These are phyloP conservation scores for Mediolabrus comicus DNA, from an alignment of 108 stramenopile species.

Conservation along the genomic window DNA sequence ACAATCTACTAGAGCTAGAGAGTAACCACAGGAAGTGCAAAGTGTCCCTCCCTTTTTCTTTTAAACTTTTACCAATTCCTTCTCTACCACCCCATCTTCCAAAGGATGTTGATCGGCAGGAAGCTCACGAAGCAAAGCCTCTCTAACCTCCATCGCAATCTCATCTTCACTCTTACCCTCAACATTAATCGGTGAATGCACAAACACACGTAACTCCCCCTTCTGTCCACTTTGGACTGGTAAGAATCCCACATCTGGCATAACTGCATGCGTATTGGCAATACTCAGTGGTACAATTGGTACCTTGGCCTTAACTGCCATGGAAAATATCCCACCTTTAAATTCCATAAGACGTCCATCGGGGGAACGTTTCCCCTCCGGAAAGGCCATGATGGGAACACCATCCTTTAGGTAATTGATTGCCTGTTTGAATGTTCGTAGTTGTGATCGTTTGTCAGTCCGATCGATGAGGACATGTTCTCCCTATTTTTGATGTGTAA, in stretches of 20 bases:
- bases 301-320: constrained; percentile 73
- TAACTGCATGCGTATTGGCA: constrained; percentile 73
- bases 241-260: constrained; percentile 58
- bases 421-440: constrained; percentile 72
- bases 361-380: constrained; percentile 70
- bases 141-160: constrained; percentile 48
- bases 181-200: constrained; percentile 64
- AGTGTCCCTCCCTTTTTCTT: too few relatives aligned
- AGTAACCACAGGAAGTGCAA: too few relatives aligned
- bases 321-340: constrained; percentile 76
- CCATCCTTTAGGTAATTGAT: constrained; percentile 63
- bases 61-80: too few relatives aligned
- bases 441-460: constrained; percentile 69
- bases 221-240: constrained; percentile 64
- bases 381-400: constrained; percentile 83
- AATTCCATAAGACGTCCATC: constrained; percentile 79
- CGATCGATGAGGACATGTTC: constrained; percentile 80
- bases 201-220: constrained; percentile 70
- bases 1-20: too few relatives aligned
- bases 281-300: constrained; percentile 80
- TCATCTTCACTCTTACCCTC: constrained; percentile 70
- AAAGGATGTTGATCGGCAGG: constrained; percentile 69
- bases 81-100: not conserved
- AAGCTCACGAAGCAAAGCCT: constrained; percentile 54
- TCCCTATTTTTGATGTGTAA: constrained; percentile 47